phyloP scores from a whole-genome alignment of 768 basidiomycete genomes.

The Hygrophoropsis aurantiaca region DNA sequence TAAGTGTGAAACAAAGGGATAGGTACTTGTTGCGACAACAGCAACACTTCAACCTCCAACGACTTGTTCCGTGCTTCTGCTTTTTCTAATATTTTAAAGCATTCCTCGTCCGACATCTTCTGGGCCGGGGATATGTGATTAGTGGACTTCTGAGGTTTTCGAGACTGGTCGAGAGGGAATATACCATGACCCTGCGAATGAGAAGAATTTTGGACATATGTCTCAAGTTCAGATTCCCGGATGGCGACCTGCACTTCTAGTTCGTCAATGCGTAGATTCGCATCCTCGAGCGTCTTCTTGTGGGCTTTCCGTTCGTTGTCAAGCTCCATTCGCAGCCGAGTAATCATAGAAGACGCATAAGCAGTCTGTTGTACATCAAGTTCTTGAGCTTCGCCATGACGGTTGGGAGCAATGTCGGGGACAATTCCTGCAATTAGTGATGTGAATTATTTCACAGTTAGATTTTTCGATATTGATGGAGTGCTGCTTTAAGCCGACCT shows the following conservation, averaged over 20 bases:
- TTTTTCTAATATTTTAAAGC: conserved; percentile 37
- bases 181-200: conserved; percentile 1
- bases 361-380: conserved; percentile 30
- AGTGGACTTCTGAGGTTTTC: conserved; percentile 1
- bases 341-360: conserved; percentile 47
- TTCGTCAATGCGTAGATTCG: conserved; percentile 40
- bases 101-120: conserved; percentile 36
- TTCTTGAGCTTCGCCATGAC: not conserved
- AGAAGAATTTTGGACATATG: conserved; percentile 20
- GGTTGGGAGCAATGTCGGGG: conserved; percentile 3
- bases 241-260: conserved; percentile 56
- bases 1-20: not conserved
- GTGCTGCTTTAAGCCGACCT: conserved; percentile 35
- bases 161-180: not conserved
- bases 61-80: conserved; percentile 40
- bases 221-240: conserved; percentile 56
- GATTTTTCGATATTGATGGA: not conserved
- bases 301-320: conserved; percentile 46
- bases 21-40: not conserved
- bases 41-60: conserved; percentile 44
- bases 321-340: conserved; percentile 41
- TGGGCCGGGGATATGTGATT: conserved; percentile 14
- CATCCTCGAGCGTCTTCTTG: conserved; percentile 34
- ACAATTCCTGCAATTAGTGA: conserved; percentile 3
- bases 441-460: not conserved